phyloP scores from a whole-genome alignment of 257 asterid species.

The Anisodus acutangulus region DNA sequence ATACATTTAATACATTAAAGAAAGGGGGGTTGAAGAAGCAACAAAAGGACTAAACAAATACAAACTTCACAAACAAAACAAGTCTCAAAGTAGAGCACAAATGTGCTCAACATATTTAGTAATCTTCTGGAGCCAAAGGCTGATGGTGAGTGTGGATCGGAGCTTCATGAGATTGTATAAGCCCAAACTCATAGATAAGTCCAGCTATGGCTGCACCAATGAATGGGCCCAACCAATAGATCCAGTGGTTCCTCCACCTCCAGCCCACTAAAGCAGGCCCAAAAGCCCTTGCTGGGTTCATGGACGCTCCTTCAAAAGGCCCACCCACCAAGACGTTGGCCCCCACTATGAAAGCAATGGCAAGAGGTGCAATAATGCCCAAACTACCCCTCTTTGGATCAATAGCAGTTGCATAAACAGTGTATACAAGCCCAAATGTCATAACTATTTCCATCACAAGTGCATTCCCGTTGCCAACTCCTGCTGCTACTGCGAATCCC shows the following conservation, averaged over 20 bases:
- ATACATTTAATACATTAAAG: neutral
- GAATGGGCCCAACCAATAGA: conserved; percentile 94
- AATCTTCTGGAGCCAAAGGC: conserved; percentile 93
- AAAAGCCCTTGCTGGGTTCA: conserved; percentile 93
- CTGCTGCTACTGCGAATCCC: conserved; percentile 68
- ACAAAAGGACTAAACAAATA: neutral
- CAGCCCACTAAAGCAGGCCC: conserved; percentile 95
- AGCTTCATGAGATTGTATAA: conserved; percentile 52
- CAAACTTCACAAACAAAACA: neutral
- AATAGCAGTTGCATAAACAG: conserved; percentile 79
- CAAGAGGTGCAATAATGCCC: conserved; percentile 84
- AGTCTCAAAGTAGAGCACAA: neutral
- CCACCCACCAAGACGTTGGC: conserved; percentile 89
- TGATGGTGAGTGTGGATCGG: conserved; percentile 72
- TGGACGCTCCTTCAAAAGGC: conserved; percentile 84
- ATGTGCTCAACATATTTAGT: conserved; percentile 42
- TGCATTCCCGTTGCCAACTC: conserved; percentile 68
- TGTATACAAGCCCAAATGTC: conserved; percentile 80
- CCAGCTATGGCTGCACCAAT: conserved; percentile 82
- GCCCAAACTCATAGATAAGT: conserved; percentile 70
- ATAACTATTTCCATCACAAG: conserved; percentile 76
- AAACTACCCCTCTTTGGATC: conserved; percentile 84
- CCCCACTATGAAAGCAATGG: conserved; percentile 88
- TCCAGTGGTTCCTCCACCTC: conserved; percentile 93
- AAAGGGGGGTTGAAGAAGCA: neutral